Conservation (phyloP, 2,329 filamentous ascomycete genomes). For the Apiospora marii region DNA sequence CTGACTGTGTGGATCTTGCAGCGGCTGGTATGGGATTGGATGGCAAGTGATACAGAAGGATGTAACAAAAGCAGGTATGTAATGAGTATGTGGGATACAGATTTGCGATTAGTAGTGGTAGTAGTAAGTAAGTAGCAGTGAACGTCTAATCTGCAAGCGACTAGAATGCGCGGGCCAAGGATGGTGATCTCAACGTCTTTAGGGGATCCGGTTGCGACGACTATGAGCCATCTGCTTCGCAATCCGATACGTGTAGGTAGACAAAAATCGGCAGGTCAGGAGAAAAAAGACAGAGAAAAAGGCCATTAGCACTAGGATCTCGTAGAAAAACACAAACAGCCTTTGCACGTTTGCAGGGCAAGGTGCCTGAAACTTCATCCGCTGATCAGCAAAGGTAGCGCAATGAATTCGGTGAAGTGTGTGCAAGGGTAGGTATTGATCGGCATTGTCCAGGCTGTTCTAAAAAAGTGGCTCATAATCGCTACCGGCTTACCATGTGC, state of each 20-base stretch:
- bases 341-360: slow-evolving; percentile 18
- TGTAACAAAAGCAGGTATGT: slow-evolving; percentile 13
- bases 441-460: slow-evolving; percentile 18
- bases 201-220: slow-evolving; percentile 7
- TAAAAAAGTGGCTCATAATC: slow-evolving; percentile 16
- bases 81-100: slow-evolving; percentile 15
- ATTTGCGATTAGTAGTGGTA: not conserved
- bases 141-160: not conserved
- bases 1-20: slow-evolving; percentile 25
- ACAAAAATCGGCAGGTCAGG: not conserved
- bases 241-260: not conserved
- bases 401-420: slow-evolving; percentile 15
- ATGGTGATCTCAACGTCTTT: slow-evolving; percentile 5
- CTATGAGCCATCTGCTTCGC: slow-evolving; percentile 7
- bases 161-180: not conserved
- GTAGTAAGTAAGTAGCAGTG: not conserved
- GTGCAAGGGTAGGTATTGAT: slow-evolving; percentile 7
- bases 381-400: slow-evolving; percentile 14
- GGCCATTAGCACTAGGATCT: not conserved
- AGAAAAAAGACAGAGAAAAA: not conserved
- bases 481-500: not conserved
- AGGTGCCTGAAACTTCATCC: slow-evolving; percentile 17
- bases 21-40: slow-evolving; percentile 6
- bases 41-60: slow-evolving; percentile 19
- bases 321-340: not conserved